phyloP scores from a whole-genome alignment of 495 filamentous ascomycete species.

The Penicillium taxi region DNA sequence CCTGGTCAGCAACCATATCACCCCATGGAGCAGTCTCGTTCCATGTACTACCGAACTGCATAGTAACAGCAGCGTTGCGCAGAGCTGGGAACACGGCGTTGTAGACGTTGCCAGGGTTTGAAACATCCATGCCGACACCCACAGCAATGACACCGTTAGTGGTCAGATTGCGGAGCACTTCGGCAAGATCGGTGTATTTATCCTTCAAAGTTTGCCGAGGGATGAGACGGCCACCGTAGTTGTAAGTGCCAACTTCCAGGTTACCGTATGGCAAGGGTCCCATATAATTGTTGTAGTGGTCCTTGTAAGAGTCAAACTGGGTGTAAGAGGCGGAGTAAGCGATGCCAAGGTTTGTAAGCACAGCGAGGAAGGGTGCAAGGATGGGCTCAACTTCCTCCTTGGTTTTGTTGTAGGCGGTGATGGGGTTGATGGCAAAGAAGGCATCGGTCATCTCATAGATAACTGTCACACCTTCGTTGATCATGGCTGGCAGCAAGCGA shows the following conservation, averaged over 20 bases:
- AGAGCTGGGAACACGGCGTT: constrained; percentile 50
- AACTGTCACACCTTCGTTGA: constrained; percentile 42
- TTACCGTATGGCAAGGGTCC: constrained; percentile 30
- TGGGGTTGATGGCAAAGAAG: constrained; percentile 39
- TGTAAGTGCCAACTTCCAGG: constrained; percentile 38
- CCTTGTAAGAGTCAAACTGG: constrained; percentile 37
- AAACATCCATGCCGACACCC: constrained; percentile 37
- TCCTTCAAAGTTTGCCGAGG: constrained; percentile 38
- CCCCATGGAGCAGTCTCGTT: constrained; percentile 40
- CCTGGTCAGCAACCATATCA: constrained; percentile 31
- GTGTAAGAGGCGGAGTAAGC: constrained; percentile 17
- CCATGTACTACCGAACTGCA: constrained; percentile 34
- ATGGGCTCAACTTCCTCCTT: constrained; percentile 20
- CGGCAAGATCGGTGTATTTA: constrained; percentile 37
- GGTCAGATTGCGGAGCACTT: constrained; percentile 31
- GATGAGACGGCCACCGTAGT: constrained; percentile 54
- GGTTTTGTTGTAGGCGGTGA: constrained; percentile 32
- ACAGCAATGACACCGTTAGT: constrained; percentile 38
- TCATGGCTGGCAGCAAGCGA: constrained; percentile 35
- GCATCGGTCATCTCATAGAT: constrained; percentile 40
- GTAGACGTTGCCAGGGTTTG: constrained; percentile 28
- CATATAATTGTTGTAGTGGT: constrained; percentile 41
- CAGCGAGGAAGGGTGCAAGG: constrained; percentile 24
- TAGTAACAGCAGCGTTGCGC: constrained; percentile 38
- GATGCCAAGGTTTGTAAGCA: constrained; percentile 22